Evolutionary conservation across 108 stramenopile species (phyloP), one percentile per base, ranked within the genome.

Genomic region (Bacterosira constricta): DNA sequence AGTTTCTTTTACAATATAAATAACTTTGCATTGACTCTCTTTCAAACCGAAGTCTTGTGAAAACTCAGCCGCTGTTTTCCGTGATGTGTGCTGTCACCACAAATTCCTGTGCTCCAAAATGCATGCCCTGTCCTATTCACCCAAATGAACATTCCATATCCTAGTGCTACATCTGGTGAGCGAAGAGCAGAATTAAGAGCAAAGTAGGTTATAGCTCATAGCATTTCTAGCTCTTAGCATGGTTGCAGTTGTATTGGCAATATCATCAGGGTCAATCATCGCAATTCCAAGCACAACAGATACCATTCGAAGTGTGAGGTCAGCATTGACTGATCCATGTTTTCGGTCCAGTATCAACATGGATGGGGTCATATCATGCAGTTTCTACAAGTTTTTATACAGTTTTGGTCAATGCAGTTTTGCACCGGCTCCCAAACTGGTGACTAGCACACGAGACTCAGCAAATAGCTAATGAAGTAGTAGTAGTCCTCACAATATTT

Each of bases 181-280:
- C 55, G 72, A 10, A 52, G 54, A 6, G 89, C 88, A n/a, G 85
- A 84, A 10, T 72, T 75, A 18, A 87, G 79, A 37, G 69, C 76
- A 66, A 93, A 93, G 55, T 93, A 89, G n/a, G n/a, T n/a, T n/a
- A n/a, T n/a, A n/a, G 6, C 89, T 90, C 5, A 93, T 89, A 15
- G 92, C 90, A 49, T 89, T 63, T 25, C 76, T 71, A 8, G 92
- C 90, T 23, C 92, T 69, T 25, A 93, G 62, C 2, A 93, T 83
- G 4, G 85, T 79, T 12, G 64, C 35, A n/a, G n/a, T n/a, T n/a
- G n/a, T n/a, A 62, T 92, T 87, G 0, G 84, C 38, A 17, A 90
- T 51, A 25, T 54, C 35, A 15, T 61, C 52, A 21, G 23, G 8
- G 21, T 87, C 58, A 27, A 90, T 76, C 6, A 44, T 42, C 21